Conservation (phyloP, 805 yeast species). For the Candida loeiensis region DNA sequence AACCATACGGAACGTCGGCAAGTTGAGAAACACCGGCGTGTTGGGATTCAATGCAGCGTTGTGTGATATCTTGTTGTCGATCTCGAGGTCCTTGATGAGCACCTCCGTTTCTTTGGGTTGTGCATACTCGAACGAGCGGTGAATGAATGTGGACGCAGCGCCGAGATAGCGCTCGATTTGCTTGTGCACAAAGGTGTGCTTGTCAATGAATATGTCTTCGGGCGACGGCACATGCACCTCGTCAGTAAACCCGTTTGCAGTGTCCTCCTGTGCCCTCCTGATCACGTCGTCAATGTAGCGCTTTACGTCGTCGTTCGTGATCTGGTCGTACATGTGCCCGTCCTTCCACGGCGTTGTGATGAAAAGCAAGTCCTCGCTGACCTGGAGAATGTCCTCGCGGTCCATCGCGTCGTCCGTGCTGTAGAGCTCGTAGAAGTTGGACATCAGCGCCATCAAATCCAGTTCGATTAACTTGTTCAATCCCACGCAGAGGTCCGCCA, state of each 20-base stretch:
- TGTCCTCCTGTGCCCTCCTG: slow-evolving; percentile 37
- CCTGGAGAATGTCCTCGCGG: slow-evolving; percentile 73
- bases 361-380: slow-evolving; percentile 83
- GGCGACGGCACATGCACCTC: slow-evolving; percentile 46
- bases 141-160: slow-evolving; percentile 83
- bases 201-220: slow-evolving; percentile 57
- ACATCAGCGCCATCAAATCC: slow-evolving; percentile 74
- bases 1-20: slow-evolving; percentile 93
- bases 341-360: slow-evolving; percentile 86
- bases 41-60: slow-evolving; percentile 82
- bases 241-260: slow-evolving; percentile 21
- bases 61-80: slow-evolving; percentile 45
- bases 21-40: slow-evolving; percentile 66
- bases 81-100: slow-evolving; percentile 34
- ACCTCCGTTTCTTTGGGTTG: slow-evolving; percentile 54
- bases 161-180: slow-evolving; percentile 79
- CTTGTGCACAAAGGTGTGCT: slow-evolving; percentile 54
- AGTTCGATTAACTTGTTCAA: slow-evolving; percentile 63
- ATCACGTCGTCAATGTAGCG: slow-evolving; percentile 64
- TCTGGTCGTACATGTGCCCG: slow-evolving; percentile 57
- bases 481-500: slow-evolving; percentile 71
- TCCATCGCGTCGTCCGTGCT: slow-evolving; percentile 58
- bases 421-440: slow-evolving; percentile 72
- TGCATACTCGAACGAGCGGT: slow-evolving; percentile 87
- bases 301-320: slow-evolving; percentile 62